Base-by-base conservation (phyloP, 371 early-diverging fungal genomes). In the Antonospora locustae region DNA sequence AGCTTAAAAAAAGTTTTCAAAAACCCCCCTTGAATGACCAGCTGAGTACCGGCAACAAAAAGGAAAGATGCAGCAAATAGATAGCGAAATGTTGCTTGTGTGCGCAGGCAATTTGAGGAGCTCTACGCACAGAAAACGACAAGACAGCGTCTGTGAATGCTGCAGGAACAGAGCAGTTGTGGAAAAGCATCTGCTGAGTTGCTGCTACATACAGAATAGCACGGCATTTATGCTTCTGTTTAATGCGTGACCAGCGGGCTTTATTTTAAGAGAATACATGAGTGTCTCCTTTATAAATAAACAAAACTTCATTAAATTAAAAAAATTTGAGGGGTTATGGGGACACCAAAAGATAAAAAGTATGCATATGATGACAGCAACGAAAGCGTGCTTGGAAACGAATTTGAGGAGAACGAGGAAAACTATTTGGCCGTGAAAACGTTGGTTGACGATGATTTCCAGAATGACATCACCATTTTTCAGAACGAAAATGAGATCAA, bases 321-420 rank as follows among this genome's bases (percentile, higher is more conserved):
- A 39, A 39, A 39, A 39, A 37, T 50, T 37, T 24, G 38, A 50
- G 38, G 34, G 50, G 50, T 50, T 37, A 50, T 34, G 23, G 37
- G 23, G 23, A 28, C 49, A 19, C 20, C 34, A 23, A 50, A 28
- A 1, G 20, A 34, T 19, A 37, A 22, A 14, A 49, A 50, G 27
- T 58, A 45, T 30, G 50, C 49, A 20, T 58, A 30, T 27, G 67
- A 67, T 12, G 67, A 67, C 28, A 67, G 67, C 32, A 59, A 67
- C 11, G 66, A 66, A 20, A 30, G 39, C 11, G 27, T 38, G 0
- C 17, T 48, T 1, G 58, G 50, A 44, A 48, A 29, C 16, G 58
- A 44, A 11, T 30, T 50, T 16, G 47, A 62, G 5, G 62, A 67
- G 24, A 67, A 67, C 50, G 50, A 61, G 27, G 34, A 40, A 3